phyloP scores from a whole-genome alignment of 345 rosid genomes.

The Bruguiera gymnorhiza region DNA sequence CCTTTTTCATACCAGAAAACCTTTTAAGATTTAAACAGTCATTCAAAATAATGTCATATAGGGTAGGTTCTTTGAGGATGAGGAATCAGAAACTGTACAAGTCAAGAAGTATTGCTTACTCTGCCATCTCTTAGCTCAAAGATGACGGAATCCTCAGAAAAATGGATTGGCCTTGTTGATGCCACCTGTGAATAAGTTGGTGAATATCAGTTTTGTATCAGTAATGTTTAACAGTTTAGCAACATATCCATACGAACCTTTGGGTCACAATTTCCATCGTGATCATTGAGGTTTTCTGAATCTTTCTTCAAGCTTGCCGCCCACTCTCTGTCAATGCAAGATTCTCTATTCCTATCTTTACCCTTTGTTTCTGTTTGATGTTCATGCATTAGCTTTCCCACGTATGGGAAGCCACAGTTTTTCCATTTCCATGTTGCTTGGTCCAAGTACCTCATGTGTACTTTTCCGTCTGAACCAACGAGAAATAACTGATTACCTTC shows the following conservation, averaged over 20 bases:
- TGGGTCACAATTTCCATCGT: conserved; percentile 31
- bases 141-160: conserved; percentile 49
- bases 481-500: conserved; percentile 46
- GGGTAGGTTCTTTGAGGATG: too few relatives aligned
- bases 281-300: conserved; percentile 22
- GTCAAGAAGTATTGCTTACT: conserved; percentile 38
- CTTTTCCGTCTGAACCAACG: conserved; percentile 59
- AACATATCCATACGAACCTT: conserved; percentile 29
- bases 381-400: conserved; percentile 9
- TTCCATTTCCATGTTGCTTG: conserved; percentile 58
- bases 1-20: too few relatives aligned
- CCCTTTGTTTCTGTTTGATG: conserved; percentile 18
- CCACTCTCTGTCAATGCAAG: conserved; percentile 34
- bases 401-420: conserved; percentile 43
- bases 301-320: conserved; percentile 27
- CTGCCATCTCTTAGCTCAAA: conserved; percentile 69
- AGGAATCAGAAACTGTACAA: not conserved
- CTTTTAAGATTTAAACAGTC: too few relatives aligned
- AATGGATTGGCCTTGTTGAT: conserved; percentile 55
- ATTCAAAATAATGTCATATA: too few relatives aligned
- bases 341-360: conserved; percentile 16
- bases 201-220: conserved; percentile 10
- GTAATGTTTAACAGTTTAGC: conserved; percentile 5
- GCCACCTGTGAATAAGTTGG: conserved; percentile 45
- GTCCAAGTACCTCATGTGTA: conserved; percentile 55